phyloP scores from a whole-genome alignment of 306 rosid species.

The Glycine latifolia region DNA sequence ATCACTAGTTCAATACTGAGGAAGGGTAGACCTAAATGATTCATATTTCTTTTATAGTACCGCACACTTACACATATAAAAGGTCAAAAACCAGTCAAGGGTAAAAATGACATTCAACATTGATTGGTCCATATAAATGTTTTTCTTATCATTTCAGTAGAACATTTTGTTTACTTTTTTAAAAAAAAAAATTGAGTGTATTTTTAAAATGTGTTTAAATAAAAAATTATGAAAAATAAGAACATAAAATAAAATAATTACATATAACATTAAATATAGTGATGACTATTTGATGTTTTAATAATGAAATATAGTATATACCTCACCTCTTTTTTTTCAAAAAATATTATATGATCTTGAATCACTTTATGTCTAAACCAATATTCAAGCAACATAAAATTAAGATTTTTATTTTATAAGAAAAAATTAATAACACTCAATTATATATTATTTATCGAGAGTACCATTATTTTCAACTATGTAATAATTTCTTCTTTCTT shows the following conservation, averaged over 20 bases:
- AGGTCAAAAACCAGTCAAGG: neutral
- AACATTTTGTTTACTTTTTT: too few species aligned
- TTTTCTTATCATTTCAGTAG: neutral
- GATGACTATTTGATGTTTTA: too few species aligned
- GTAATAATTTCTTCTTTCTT: too few species aligned
- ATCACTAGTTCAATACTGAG: constrained; percentile 5
- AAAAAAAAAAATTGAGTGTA: neutral
- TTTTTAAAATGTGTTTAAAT: neutral
- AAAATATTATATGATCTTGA: too few species aligned
- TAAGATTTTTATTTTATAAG: too few species aligned
- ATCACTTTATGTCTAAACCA: neutral
- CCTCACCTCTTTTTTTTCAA: too few species aligned
- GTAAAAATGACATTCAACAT: neutral
- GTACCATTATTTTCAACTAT: too few species aligned
- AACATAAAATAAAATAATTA: neutral
- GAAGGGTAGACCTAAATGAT: constrained; percentile 18
- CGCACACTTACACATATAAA: neutral
- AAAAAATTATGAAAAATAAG: neutral
- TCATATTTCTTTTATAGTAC: constrained; percentile 8
- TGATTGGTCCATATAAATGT: neutral
- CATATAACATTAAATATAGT: neutral
- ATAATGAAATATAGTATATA: too few species aligned
- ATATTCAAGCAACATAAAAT: too few species aligned
- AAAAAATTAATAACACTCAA: too few species aligned
- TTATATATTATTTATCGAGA: too few species aligned